Conservation (phyloP, 176 grass and related monocot genomes). For the Guadua angustifolia region DNA sequence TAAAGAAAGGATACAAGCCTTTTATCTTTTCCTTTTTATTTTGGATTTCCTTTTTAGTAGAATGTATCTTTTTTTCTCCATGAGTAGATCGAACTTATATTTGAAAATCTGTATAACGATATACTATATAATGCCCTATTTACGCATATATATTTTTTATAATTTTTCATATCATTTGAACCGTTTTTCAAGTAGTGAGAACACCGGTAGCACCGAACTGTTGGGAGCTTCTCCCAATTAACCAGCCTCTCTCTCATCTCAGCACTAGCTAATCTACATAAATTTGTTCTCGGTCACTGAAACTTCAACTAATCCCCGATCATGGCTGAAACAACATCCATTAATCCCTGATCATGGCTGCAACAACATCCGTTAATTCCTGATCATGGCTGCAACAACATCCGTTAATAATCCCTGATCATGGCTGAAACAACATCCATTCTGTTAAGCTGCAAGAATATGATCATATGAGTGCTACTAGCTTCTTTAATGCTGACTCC, state of each 20-base stretch:
- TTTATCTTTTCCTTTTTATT: too few species aligned
- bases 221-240: background rate
- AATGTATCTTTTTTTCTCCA: too few species aligned
- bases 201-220: too few species aligned
- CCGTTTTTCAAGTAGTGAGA: too few species aligned
- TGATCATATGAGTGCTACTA: background rate
- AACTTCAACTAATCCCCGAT: background rate
- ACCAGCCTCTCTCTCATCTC: background rate
- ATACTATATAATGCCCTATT: too few species aligned
- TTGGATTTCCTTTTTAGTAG: too few species aligned
- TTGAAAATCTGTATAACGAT: too few species aligned
- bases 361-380: background rate
- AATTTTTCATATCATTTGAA: too few species aligned
- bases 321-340: background rate
- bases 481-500: constrained; percentile 11
- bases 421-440: background rate
- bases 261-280: background rate
- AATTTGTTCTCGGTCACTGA: background rate
- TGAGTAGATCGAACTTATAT: too few species aligned
- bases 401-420: background rate
- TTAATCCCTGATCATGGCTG: background rate
- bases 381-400: background rate
- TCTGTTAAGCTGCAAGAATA: background rate
- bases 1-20: too few species aligned
- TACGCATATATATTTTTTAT: too few species aligned